Conservation (phyloP, 2,329 filamentous ascomycete species). For the Colletotrichum scovillei region DNA sequence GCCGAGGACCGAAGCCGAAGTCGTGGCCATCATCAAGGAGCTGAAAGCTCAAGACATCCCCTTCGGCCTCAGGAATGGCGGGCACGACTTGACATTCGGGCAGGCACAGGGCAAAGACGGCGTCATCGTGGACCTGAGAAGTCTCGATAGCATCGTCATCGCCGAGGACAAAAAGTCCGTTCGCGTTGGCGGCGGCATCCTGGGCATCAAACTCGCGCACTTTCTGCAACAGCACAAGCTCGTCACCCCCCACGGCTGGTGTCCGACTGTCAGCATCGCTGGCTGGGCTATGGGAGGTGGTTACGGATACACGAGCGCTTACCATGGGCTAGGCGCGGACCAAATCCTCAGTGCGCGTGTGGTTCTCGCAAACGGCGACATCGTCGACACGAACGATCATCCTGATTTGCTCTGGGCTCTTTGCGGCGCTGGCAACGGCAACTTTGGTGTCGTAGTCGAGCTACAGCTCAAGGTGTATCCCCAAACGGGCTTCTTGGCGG, state of each 20-base stretch:
- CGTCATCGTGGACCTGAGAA: conserved; percentile 35
- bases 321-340: conserved; percentile 49
- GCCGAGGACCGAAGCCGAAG: conserved; percentile 21
- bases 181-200: conserved; percentile 33
- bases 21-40: conserved; percentile 3
- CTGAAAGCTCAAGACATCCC: conserved; percentile 8
- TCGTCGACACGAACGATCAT: conserved; percentile 49
- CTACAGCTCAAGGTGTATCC: conserved; percentile 52
- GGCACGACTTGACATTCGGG: conserved; percentile 23
- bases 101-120: conserved; percentile 29
- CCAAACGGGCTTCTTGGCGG: conserved; percentile 23
- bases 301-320: conserved; percentile 45
- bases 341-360: conserved; percentile 51
- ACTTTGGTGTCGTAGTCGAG: conserved; percentile 53
- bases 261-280: conserved; percentile 43
- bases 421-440: conserved; percentile 50
- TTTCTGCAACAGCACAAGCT: conserved; percentile 29
- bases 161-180: conserved; percentile 31
- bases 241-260: conserved; percentile 27
- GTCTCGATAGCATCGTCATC: conserved; percentile 20
- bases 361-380: conserved; percentile 48
- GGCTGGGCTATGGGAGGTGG: conserved; percentile 50
- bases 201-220: conserved; percentile 26
- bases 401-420: conserved; percentile 48
- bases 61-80: conserved; percentile 33